Conservation (phyloP, 2,329 filamentous ascomycete species). For the Phyllosticta citribraziliensis region DNA sequence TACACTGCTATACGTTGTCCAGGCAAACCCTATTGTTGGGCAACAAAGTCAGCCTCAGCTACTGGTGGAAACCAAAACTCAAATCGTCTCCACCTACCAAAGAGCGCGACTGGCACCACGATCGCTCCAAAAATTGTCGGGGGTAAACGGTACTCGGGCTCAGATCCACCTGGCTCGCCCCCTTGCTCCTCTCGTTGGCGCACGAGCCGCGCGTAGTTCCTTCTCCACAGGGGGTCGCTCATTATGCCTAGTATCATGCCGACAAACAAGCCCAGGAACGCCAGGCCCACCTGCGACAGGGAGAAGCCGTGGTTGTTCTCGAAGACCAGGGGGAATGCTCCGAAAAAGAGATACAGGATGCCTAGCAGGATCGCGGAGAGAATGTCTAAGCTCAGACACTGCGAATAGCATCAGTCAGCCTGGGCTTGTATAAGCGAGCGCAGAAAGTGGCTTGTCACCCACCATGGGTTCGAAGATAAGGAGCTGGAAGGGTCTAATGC, state of each 20-base stretch:
- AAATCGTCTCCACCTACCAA: slow-evolving; percentile 43
- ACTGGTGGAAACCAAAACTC: neutral
- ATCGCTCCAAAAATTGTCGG: slow-evolving; percentile 57
- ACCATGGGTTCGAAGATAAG: slow-evolving; percentile 73
- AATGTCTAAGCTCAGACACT: slow-evolving; percentile 65
- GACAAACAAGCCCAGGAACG: slow-evolving; percentile 62
- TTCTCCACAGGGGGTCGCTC: slow-evolving; percentile 57
- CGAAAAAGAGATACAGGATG: slow-evolving; percentile 84
- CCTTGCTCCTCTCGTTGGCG: slow-evolving; percentile 42
- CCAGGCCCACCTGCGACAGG: slow-evolving; percentile 68
- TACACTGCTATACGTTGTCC: slow-evolving; percentile 65
- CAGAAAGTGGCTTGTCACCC: slow-evolving; percentile 10
- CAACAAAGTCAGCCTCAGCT: slow-evolving; percentile 19
- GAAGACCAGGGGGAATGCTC: slow-evolving; percentile 77
- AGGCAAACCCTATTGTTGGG: slow-evolving; percentile 54
- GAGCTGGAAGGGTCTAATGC: slow-evolving; percentile 63
- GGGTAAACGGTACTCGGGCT: slow-evolving; percentile 81
- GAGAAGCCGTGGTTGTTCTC: slow-evolving; percentile 63
- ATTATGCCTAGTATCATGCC: slow-evolving; percentile 57
- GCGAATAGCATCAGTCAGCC: slow-evolving; percentile 1
- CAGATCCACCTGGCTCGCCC: slow-evolving; percentile 48
- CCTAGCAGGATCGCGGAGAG: slow-evolving; percentile 79
- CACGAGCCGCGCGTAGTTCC: slow-evolving; percentile 49
- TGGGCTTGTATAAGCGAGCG: neutral
- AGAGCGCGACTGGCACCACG: slow-evolving; percentile 70